Conservation (phyloP, 2,329 filamentous ascomycete species). For the Apiospora marii region DNA sequence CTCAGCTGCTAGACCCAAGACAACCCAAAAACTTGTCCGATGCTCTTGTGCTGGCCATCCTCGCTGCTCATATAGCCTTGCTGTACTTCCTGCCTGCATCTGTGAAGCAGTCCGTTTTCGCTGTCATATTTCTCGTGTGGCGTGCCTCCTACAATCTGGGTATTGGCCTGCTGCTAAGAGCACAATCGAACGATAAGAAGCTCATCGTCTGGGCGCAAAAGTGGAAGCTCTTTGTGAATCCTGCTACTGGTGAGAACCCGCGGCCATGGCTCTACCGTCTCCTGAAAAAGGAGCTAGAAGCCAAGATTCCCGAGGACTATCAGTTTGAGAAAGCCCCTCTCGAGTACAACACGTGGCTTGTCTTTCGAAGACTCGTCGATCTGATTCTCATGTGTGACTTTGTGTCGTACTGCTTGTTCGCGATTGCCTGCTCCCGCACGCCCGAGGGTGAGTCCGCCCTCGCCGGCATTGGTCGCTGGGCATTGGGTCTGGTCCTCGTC, state of each 20-base stretch:
- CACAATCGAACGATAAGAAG: slow-evolving; percentile 88
- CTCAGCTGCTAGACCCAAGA: slow-evolving; percentile 90
- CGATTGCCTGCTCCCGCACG: slow-evolving; percentile 81
- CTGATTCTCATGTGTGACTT: slow-evolving; percentile 99
- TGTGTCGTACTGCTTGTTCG: slow-evolving; percentile 94
- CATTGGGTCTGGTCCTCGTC: slow-evolving; percentile 77
- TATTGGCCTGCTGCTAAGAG: slow-evolving; percentile 87
- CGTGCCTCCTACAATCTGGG: slow-evolving; percentile 90
- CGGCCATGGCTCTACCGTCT: slow-evolving; percentile 83
- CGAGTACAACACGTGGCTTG: slow-evolving; percentile 99
- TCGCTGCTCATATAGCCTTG: slow-evolving; percentile 76
- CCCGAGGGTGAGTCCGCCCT: slow-evolving; percentile 75
- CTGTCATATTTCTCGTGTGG: slow-evolving; percentile 89
- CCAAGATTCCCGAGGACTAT: slow-evolving; percentile 94
- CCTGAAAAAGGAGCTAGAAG: slow-evolving; percentile 88
- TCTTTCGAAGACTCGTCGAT: slow-evolving; percentile 95
- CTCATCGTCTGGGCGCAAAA: slow-evolving; percentile 89
- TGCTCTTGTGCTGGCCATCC: slow-evolving; percentile 77
- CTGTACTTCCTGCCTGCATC: slow-evolving; percentile 76
- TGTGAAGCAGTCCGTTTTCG: slow-evolving; percentile 80
- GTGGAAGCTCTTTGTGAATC: slow-evolving; percentile 85
- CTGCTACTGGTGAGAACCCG: slow-evolving; percentile 80
- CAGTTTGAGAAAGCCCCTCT: slow-evolving; percentile 90
- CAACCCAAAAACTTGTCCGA: slow-evolving; percentile 97
- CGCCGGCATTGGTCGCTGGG: slow-evolving; percentile 80